These are phyloP conservation scores for Solanum paucissectum DNA, from an alignment of 257 asterid species.

Conservation along the genomic window DNA sequence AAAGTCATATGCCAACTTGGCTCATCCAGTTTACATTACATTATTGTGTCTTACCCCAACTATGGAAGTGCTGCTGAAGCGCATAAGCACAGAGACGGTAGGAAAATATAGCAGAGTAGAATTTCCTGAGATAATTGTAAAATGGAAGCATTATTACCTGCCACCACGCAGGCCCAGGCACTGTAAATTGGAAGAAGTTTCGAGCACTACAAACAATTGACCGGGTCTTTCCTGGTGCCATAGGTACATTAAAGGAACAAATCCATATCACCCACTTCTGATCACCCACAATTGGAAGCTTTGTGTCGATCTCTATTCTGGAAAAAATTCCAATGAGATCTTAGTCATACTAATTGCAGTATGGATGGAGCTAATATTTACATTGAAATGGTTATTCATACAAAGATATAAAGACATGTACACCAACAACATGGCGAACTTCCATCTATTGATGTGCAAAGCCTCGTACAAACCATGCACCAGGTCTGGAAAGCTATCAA, in stretches of 20 bases:
- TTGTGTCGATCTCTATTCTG: conserved; percentile 91
- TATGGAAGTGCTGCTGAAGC: background rate
- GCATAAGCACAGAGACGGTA: background rate
- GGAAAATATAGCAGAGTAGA: background rate
- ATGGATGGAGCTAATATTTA: background rate
- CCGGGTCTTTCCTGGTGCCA: conserved; percentile 99
- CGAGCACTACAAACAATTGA: conserved; percentile 98
- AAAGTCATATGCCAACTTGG: too few relatives aligned
- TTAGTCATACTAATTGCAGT: background rate
- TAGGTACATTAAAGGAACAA: conserved; percentile 93
- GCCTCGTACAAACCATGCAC: background rate
- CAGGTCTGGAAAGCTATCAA: background rate
- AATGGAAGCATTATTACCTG: conserved; percentile 40
- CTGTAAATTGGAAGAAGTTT: conserved; percentile 76
- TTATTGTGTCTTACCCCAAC: too few relatives aligned
- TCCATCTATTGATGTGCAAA: background rate
- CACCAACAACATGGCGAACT: background rate
- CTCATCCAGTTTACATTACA: too few relatives aligned
- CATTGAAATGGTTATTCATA: background rate
- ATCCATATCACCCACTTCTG: conserved; percentile 98
- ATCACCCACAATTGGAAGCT: conserved; percentile 82
- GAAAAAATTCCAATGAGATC: background rate
- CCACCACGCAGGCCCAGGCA: conserved; percentile 99
- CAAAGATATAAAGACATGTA: background rate
- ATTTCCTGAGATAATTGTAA: background rate